Evolutionary conservation across 2,329 filamentous ascomycete genomes (phyloP).

Genomic region (Penicillium griseofulvum): DNA sequence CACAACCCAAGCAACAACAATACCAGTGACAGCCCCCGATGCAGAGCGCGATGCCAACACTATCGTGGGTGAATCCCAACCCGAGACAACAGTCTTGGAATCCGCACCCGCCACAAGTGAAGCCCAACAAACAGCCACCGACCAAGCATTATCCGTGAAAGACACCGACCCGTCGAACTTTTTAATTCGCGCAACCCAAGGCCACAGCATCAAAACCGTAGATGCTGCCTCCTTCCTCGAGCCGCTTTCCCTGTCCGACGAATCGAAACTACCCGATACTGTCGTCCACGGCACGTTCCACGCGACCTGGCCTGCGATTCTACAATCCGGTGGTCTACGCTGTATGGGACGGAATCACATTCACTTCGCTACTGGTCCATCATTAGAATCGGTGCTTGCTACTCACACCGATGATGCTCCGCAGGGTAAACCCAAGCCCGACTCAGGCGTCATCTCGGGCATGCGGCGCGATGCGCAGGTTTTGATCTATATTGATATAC

Average conservation of each 20-base stretch:
- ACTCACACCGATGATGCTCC: conserved; percentile 17
- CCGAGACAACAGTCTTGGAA: conserved; percentile 16
- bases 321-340: conserved; percentile 72
- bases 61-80: conserved; percentile 4
- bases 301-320: conserved; percentile 71
- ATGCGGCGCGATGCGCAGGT: conserved; percentile 78
- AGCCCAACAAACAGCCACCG: conserved; percentile 32
- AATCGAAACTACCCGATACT: conserved; percentile 55
- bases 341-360: conserved; percentile 84
- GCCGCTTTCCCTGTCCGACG: conserved; percentile 60
- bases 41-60: conserved; percentile 15
- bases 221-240: conserved; percentile 69
- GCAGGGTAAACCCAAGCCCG: conserved; percentile 12
- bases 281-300: conserved; percentile 91
- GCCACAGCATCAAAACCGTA: conserved; percentile 74
- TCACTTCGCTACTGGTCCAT: conserved; percentile 78
- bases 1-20: conserved; percentile 12
- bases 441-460: conserved; percentile 64
- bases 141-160: conserved; percentile 36
- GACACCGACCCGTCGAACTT: conserved; percentile 61
- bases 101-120: conserved; percentile 28
- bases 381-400: conserved; percentile 42
- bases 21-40: conserved; percentile 22
- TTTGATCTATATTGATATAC: conserved; percentile 73
- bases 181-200: conserved; percentile 93